Conservation (phyloP, 139 green algal genomes). For the Coelastrella sp. region DNA sequence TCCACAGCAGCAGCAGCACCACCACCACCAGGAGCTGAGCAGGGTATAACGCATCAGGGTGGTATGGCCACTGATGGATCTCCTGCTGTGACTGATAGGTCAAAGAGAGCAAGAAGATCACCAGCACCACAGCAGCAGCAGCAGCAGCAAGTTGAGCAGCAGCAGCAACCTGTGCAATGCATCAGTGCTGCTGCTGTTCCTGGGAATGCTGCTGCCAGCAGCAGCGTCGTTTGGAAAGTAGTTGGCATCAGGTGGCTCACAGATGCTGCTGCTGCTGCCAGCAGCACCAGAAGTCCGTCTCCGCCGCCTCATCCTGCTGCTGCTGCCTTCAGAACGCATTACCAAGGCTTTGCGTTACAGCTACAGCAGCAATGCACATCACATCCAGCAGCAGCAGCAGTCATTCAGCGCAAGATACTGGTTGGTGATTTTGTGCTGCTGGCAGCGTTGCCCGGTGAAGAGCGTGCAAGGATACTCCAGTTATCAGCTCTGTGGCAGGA, state of each 20-base stretch:
- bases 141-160: not conserved
- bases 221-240: not conserved
- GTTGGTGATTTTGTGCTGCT: conserved; percentile 35
- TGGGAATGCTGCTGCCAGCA: conserved; percentile 15
- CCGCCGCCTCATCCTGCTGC: not conserved
- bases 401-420: not conserved
- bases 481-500: conserved; percentile 39
- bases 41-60: not conserved
- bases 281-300: not conserved
- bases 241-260: not conserved
- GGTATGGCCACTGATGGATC: not conserved
- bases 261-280: not conserved
- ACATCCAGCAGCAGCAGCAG: conserved; percentile 3
- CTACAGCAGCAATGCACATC: not conserved
- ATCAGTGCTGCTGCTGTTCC: no score
- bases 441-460: conserved; percentile 3
- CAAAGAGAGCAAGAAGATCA: not conserved
- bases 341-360: not conserved
- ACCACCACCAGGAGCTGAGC: not conserved
- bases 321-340: not conserved
- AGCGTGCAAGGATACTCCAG: not conserved
- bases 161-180: not conserved
- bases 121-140: not conserved
- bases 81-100: not conserved
- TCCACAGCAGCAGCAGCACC: not conserved